Evolutionary conservation across 2,329 filamentous ascomycete genomes (phyloP).

Genomic region (Ceratocystis harringtonii): DNA sequence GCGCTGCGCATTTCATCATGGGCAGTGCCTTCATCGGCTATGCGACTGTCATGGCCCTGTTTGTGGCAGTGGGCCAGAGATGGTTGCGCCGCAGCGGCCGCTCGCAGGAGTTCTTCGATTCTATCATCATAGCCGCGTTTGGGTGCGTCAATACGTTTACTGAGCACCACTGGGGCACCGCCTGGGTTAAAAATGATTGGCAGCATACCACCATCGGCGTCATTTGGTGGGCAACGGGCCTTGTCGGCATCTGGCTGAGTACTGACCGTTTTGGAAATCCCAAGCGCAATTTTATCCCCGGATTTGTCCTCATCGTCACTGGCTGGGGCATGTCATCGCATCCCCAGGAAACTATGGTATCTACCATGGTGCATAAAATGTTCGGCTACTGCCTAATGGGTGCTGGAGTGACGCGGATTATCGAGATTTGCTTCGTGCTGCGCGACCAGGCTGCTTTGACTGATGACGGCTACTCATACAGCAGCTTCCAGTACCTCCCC

Average conservation of each 20-base stretch:
- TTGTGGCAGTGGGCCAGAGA: slow-evolving; percentile 74
- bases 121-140: slow-evolving; percentile 79
- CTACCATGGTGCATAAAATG: slow-evolving; percentile 71
- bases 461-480: slow-evolving; percentile 53
- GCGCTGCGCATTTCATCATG: slow-evolving; percentile 96
- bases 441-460: slow-evolving; percentile 52
- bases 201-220: slow-evolving; percentile 99
- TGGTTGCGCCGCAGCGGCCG: slow-evolving; percentile 72
- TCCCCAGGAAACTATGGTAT: slow-evolving; percentile 68
- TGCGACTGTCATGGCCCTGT: slow-evolving; percentile 69
- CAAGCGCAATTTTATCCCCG: slow-evolving; percentile 85
- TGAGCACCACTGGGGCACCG: slow-evolving; percentile 81
- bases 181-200: slow-evolving; percentile 86
- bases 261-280: slow-evolving; percentile 67
- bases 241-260: slow-evolving; percentile 86
- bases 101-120: slow-evolving; percentile 96
- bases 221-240: slow-evolving; percentile 90
- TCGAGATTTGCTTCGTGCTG: slow-evolving; percentile 83
- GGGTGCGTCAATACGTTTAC: slow-evolving; percentile 97
- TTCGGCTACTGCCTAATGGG: slow-evolving; percentile 96
- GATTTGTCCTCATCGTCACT: slow-evolving; percentile 77
- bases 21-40: slow-evolving; percentile 92
- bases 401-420: slow-evolving; percentile 65
- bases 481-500: slow-evolving; percentile 42
- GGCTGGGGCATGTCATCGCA: slow-evolving; percentile 94